phyloP scores from a whole-genome alignment of 208 protist species.

The Porcisia deanei region DNA sequence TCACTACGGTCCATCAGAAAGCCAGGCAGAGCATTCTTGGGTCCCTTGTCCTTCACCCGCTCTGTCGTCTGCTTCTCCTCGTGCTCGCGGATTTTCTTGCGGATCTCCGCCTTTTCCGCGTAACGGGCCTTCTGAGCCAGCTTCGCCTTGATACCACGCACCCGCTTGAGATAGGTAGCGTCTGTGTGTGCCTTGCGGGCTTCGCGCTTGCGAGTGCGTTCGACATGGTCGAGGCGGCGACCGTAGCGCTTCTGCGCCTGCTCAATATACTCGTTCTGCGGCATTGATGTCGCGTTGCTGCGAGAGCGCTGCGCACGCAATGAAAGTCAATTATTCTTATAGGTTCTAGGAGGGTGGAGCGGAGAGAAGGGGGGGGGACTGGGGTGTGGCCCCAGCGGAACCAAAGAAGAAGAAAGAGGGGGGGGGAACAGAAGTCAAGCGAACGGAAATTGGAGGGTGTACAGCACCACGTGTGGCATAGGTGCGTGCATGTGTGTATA shows the following conservation, averaged over 20 bases:
- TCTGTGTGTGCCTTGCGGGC: slow-evolving; percentile 96
- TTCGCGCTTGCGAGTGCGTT: slow-evolving; percentile 98
- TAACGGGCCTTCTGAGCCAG: slow-evolving; percentile 98
- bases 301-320: slow-evolving; percentile 10
- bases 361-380: slow-evolving; percentile 2
- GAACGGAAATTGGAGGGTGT: not conserved
- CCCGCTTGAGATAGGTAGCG: slow-evolving; percentile 94
- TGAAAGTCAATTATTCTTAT: too few relatives aligned
- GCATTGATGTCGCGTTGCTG: slow-evolving; percentile 64
- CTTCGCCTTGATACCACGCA: slow-evolving; percentile 99
- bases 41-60: slow-evolving; percentile 94
- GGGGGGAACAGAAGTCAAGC: not conserved
- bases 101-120: slow-evolving; percentile 99
- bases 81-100: slow-evolving; percentile 99
- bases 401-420: not conserved
- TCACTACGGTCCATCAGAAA: slow-evolving; percentile 99
- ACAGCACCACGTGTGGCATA: not conserved
- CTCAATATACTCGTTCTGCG: slow-evolving; percentile 99
- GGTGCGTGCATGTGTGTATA: not conserved
- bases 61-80: slow-evolving; percentile 94
- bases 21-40: slow-evolving; percentile 98
- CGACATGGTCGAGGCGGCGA: slow-evolving; percentile 97
- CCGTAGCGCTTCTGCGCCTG: slow-evolving; percentile 98
- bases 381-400: not conserved
- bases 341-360: not conserved